Percentiles rank a stretch among this genome's conserved stretches.
Evolutionary conservation across 345 rosid species (phyloP).

Genomic region (Kernera saxatilis): DNA sequence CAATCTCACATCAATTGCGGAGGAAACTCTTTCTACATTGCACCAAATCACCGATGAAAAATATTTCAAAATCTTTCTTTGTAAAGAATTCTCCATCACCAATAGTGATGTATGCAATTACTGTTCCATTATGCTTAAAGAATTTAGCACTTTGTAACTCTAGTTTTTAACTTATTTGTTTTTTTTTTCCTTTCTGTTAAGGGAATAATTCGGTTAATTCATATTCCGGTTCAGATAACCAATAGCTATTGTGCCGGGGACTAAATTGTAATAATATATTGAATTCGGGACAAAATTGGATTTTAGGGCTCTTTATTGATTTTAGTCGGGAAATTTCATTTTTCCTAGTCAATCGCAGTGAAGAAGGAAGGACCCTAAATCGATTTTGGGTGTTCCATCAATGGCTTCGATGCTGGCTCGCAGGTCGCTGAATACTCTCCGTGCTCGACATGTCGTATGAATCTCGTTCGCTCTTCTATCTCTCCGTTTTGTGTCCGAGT

Average conservation of each 20-base stretch:
- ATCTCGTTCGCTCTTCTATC: not conserved
- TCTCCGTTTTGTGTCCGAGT: not conserved
- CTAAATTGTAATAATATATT: not conserved
- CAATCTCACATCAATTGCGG: conserved; percentile 62
- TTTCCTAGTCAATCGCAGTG: conserved; percentile 8
- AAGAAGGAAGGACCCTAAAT: conserved; percentile 20
- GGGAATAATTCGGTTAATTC: not conserved
- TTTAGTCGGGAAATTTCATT: not conserved
- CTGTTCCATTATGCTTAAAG: not conserved
- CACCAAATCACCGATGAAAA: conserved; percentile 51
- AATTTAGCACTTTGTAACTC: not conserved
- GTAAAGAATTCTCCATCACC: conserved; percentile 16
- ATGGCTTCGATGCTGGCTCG: conserved; percentile 86
- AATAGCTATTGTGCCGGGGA: not conserved
- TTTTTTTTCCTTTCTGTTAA: conserved; percentile 1
- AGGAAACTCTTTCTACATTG: conserved; percentile 55
- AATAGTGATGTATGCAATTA: not conserved
- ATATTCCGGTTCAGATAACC: not conserved
- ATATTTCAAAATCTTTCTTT: conserved; percentile 7
- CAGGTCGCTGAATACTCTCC: conserved; percentile 59
- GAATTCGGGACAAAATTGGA: not conserved
- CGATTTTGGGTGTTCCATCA: not conserved
- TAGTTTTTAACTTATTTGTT: not conserved
- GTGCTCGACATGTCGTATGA: conserved; percentile 63
- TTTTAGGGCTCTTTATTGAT: not conserved